Conservation (phyloP, 1,284 basidiomycete species). For the Mycosarcoma maydis region DNA sequence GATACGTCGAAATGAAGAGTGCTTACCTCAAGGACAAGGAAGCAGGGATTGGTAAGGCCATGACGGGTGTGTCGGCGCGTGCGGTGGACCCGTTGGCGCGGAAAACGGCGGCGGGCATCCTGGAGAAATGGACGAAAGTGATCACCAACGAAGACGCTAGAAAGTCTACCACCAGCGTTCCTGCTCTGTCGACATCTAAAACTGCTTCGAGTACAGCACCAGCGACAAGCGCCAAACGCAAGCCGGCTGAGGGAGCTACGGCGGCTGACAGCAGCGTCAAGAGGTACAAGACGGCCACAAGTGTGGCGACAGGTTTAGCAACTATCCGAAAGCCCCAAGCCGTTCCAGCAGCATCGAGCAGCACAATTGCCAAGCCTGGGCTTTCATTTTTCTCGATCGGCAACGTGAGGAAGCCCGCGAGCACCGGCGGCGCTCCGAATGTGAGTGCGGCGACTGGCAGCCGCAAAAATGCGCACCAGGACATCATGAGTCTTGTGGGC, state of each 20-base stretch:
- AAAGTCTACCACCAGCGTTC: neutral
- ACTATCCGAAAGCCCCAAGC: constrained; percentile 4
- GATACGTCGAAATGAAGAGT: constrained; percentile 31
- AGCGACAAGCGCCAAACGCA: constrained; percentile 15
- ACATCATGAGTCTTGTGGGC: constrained; percentile 44
- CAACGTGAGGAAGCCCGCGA: constrained; percentile 5
- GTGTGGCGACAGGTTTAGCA: constrained; percentile 1
- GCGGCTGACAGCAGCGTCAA: constrained; percentile 16
- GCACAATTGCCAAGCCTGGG: constrained; percentile 17
- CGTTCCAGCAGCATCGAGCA: constrained; percentile 1
- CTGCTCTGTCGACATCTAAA: constrained; percentile 2
- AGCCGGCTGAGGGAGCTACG: constrained; percentile 12
- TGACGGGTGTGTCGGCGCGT: constrained; percentile 45
- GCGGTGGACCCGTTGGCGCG: constrained; percentile 29
- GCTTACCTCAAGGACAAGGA: constrained; percentile 51
- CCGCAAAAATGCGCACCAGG: constrained; percentile 9
- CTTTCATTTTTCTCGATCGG: constrained; percentile 19
- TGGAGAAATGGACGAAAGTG: constrained; percentile 49
- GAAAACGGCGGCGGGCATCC: constrained; percentile 30
- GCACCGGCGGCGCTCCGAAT: neutral
- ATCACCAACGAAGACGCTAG: constrained; percentile 21
- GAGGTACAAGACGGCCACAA: constrained; percentile 24
- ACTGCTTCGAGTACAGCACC: neutral
- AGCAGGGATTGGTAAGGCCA: constrained; percentile 47
- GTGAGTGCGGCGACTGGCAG: neutral